Conservation (phyloP, 2,329 filamentous ascomycete species). For the Cordyceps farinosa region DNA sequence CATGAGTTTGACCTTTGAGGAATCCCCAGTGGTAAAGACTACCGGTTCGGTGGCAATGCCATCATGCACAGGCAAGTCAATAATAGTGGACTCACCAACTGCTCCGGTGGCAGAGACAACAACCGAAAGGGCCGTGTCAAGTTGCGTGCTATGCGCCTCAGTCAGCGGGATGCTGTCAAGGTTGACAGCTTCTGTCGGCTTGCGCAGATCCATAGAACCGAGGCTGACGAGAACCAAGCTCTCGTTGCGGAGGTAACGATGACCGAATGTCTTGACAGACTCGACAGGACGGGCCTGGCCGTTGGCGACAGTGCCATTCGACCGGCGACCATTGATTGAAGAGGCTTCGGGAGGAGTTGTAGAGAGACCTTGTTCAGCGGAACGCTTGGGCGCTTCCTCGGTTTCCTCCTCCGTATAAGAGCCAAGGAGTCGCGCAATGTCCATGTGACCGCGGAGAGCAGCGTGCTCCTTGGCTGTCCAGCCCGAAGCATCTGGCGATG, state of each 20-base stretch:
- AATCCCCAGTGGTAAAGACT: constrained; percentile 76
- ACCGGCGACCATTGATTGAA: constrained; percentile 60
- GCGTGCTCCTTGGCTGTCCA: constrained; percentile 96
- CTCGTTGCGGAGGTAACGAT: constrained; percentile 86
- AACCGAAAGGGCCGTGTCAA: constrained; percentile 90
- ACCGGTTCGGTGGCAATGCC: constrained; percentile 93
- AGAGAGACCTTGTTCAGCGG: constrained; percentile 22
- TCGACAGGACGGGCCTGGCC: constrained; percentile 56
- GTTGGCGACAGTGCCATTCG: constrained; percentile 42
- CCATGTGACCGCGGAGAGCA: constrained; percentile 80
- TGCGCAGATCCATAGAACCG: constrained; percentile 91
- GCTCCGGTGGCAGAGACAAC: constrained; percentile 85
- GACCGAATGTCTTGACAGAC: constrained; percentile 90
- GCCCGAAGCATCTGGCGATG: constrained; percentile 75
- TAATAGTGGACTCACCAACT: constrained; percentile 78
- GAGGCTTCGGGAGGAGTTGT: constrained; percentile 44
- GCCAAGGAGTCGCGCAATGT: constrained; percentile 68
- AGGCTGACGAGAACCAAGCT: constrained; percentile 89
- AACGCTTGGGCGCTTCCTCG: constrained; percentile 27
- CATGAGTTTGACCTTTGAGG: constrained; percentile 77
- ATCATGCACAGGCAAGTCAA: constrained; percentile 91
- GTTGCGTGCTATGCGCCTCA: constrained; percentile 85
- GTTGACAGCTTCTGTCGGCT: constrained; percentile 73
- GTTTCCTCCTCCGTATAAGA: constrained; percentile 39
- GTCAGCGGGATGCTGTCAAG: constrained; percentile 84